These are phyloP conservation scores for Mucor saturninus DNA, from an alignment of 371 early-diverging fungal species.

Conservation along the genomic window DNA sequence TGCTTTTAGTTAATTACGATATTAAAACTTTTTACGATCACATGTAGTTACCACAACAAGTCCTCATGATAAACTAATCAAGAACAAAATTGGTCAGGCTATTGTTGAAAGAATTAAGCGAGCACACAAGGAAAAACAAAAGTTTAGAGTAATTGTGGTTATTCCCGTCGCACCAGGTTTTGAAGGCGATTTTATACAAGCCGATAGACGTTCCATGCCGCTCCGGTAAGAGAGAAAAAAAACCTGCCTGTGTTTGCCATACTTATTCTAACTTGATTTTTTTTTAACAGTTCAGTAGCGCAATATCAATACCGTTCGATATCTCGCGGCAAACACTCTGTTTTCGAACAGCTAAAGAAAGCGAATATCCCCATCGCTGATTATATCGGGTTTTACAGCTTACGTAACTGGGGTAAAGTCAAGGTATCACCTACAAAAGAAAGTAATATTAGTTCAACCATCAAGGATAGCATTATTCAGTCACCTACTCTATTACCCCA, in stretches of 20 bases:
- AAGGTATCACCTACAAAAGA: conserved; percentile 11
- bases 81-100: conserved; percentile 61
- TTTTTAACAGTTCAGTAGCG: conserved; percentile 55
- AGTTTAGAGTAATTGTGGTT: conserved; percentile 84
- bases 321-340: conserved; percentile 75
- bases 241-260: background rate
- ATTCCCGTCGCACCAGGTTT: conserved; percentile 93
- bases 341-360: conserved; percentile 62
- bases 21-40: background rate
- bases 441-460: background rate
- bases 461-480: background rate
- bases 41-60: conserved; percentile 48
- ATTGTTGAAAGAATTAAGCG: conserved; percentile 79
- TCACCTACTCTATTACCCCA: background rate
- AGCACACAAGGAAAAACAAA: conserved; percentile 69
- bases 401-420: conserved; percentile 71
- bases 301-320: conserved; percentile 86
- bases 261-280: background rate
- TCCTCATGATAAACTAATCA: conserved; percentile 42
- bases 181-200: conserved; percentile 76
- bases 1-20: background rate
- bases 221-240: conserved; percentile 27
- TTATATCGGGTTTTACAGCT: conserved; percentile 81
- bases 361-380: conserved; percentile 69
- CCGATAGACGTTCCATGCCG: conserved; percentile 48